Conservation (phyloP, 1,284 basidiomycete species). For the Tilletia walkeri region DNA sequence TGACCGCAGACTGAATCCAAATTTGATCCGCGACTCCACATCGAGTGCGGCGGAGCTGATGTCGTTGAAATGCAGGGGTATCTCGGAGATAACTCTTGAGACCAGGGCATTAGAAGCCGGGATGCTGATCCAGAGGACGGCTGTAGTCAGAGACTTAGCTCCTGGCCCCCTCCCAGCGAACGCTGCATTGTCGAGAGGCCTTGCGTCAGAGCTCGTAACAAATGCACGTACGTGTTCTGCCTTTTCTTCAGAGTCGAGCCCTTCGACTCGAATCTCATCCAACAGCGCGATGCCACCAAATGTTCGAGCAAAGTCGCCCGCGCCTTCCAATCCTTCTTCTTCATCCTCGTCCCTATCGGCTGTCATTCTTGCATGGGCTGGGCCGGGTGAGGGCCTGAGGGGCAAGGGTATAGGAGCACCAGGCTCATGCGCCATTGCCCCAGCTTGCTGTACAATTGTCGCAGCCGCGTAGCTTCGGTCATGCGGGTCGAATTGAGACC, state of each 20-base stretch:
- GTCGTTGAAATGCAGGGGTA: conserved; percentile 1
- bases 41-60: not conserved
- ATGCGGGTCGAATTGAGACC: conserved; percentile 2
- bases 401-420: conserved; percentile 17
- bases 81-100: not conserved
- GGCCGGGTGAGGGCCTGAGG: conserved; percentile 3
- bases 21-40: not conserved
- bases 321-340: conserved; percentile 28
- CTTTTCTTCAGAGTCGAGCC: not conserved
- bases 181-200: not conserved
- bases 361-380: not conserved
- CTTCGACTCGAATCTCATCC: conserved; percentile 34
- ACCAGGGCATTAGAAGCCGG: not conserved
- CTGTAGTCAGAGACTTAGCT: not conserved
- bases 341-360: conserved; percentile 9
- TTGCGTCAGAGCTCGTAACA: not conserved
- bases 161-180: not conserved
- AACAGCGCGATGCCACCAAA: conserved; percentile 39
- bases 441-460: conserved; percentile 2
- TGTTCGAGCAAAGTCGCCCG: conserved; percentile 38
- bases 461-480: not conserved
- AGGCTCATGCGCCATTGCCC: conserved; percentile 11
- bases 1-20: not conserved
- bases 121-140: not conserved
- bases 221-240: not conserved